phyloP scores from a whole-genome alignment of 1,284 basidiomycete genomes.

The Cutaneotrichosporon sp. region DNA sequence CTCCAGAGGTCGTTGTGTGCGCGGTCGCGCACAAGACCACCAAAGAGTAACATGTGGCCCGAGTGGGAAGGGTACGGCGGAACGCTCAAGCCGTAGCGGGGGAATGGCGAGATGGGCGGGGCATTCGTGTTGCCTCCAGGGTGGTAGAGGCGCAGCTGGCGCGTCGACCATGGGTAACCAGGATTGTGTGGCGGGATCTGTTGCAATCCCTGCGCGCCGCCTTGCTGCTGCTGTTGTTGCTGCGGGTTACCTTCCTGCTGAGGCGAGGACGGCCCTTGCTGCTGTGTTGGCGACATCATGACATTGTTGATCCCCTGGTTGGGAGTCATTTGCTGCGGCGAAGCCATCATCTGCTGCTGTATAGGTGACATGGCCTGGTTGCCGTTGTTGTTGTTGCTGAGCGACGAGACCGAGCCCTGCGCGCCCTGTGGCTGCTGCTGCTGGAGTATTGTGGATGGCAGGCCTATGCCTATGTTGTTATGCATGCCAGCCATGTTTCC shows the following conservation, averaged over 20 bases:
- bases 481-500: not conserved
- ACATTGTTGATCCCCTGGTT: not conserved
- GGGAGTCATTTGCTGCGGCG: not conserved
- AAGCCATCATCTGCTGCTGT: not conserved
- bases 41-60: constrained; percentile 94
- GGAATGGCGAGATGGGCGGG: constrained; percentile 62
- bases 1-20: constrained; percentile 93
- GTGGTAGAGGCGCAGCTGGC: constrained; percentile 17
- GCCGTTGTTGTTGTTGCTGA: too few relatives aligned
- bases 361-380: not conserved
- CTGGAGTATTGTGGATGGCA: constrained; percentile 11
- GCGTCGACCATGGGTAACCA: constrained; percentile 26
- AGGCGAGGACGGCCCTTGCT: not conserved
- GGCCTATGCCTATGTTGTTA: constrained; percentile 11
- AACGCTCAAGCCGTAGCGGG: constrained; percentile 94
- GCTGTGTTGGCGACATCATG: not conserved
- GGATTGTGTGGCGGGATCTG: constrained; percentile 11
- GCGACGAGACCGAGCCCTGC: constrained; percentile 1
- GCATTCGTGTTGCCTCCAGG: constrained; percentile 19
- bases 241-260: not conserved
- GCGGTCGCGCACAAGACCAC: constrained; percentile 86
- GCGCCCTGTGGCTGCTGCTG: constrained; percentile 1
- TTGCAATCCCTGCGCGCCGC: not conserved
- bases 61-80: constrained; percentile 71
- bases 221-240: not conserved